phyloP scores from a whole-genome alignment of 768 basidiomycete species.

The Phylloporus scabripes region DNA sequence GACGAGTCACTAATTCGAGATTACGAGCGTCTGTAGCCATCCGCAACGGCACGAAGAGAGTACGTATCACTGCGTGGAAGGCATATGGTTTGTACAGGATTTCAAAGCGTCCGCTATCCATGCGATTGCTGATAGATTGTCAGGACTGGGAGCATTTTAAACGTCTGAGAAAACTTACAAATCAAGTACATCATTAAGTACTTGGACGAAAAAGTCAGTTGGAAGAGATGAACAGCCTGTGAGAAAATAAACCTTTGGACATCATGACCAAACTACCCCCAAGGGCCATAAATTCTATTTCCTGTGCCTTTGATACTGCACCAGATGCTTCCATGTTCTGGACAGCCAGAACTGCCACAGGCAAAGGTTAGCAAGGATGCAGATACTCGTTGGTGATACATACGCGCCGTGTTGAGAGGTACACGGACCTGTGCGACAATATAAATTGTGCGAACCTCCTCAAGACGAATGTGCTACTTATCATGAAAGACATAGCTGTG shows the following conservation, averaged over 20 bases:
- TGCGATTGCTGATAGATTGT: conserved; percentile 54
- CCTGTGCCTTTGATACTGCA: conserved; percentile 65
- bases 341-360: conserved; percentile 59
- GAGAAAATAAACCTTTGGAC: conserved; percentile 57
- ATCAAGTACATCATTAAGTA: conserved; percentile 75
- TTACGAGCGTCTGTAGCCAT: conserved; percentile 63
- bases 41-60: conserved; percentile 63
- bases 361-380: neutral
- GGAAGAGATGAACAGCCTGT: neutral
- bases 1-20: conserved; percentile 59
- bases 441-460: conserved; percentile 10
- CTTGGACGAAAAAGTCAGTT: conserved; percentile 30
- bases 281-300: conserved; percentile 84
- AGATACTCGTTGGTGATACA: conserved; percentile 7
- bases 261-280: conserved; percentile 82
- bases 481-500: conserved; percentile 73
- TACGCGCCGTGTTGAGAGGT: conserved; percentile 69
- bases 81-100: conserved; percentile 60
- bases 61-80: conserved; percentile 74
- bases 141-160: neutral
- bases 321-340: conserved; percentile 88
- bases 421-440: conserved; percentile 61
- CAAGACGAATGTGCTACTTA: conserved; percentile 35
- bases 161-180: conserved; percentile 44
- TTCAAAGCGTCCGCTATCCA: conserved; percentile 85